Base-by-base conservation (phyloP, 139 green algal genomes). In the Astrephomene gubernaculifera region DNA sequence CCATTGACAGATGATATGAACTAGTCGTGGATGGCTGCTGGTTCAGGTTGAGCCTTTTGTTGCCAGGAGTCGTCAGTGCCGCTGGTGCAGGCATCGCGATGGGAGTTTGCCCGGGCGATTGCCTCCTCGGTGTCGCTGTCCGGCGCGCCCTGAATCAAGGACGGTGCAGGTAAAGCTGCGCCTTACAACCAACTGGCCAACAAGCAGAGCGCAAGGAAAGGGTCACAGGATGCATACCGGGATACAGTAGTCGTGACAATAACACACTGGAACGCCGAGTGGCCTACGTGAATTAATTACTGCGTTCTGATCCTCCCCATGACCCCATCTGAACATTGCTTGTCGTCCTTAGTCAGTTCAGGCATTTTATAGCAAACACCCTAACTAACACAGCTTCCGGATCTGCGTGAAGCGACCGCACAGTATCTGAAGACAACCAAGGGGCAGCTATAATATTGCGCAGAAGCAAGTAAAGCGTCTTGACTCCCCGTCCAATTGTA, bases 301-400 rank as follows among this genome's bases (percentile, higher is more conserved):
- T 29, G 14, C 49, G 27, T 87, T 43, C 25, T 52, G 43, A 17
- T 81, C 81, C 1, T 63, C 74, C 22, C 79, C n/a, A n/a, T n/a
- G n/a, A n/a, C n/a, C n/a, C n/a, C 74, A 8, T 53, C 61, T 0
- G 53, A 68, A n/a, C 87, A 87, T 0, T 54, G 41, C 5, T 72
- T 27, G 54, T 94, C 90, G 25, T 91, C 88, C 2, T 82, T 74
- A 7, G 87, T 92, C 29, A 94, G 73, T 38, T 67, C 71, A 0
- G 92, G 90, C 52, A 79, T 25, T 31, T 88, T 76, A 67, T 92
- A 92, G 79, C 88, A 91, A 7, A 87, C 49, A 14, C 84, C 79
- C 44, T 90, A 64, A n/a, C n/a, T n/a, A n/a, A 25, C 82, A 82
- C 1, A 79, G 53, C 53, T 69, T 53, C 53, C 81, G 65, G 12